These are phyloP conservation scores for Mediolabrus comicus DNA, from an alignment of 108 stramenopile genomes.

Conservation along the genomic window DNA sequence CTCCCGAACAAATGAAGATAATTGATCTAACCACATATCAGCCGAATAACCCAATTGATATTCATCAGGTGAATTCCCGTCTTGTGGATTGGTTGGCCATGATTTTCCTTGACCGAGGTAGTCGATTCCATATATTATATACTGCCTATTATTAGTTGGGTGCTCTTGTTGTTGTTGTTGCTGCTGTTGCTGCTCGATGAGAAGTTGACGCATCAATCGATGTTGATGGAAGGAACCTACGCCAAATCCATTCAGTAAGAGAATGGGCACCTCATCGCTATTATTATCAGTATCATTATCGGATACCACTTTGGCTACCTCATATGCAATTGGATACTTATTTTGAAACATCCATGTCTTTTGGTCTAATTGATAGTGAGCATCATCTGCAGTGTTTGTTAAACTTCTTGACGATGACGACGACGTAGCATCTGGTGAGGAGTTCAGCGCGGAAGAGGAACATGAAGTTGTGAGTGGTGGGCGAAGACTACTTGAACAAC, in stretches of 20 bases:
- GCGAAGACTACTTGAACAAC: neutral
- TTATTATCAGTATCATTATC: neutral
- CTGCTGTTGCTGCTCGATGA: conserved; percentile 3
- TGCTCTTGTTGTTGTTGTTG: conserved; percentile 4
- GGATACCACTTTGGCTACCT: conserved; percentile 1
- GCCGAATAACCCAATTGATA: conserved; percentile 63
- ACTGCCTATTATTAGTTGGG: conserved; percentile 4
- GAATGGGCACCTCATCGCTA: neutral
- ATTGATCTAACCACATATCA: conserved; percentile 75
- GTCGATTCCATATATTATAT: conserved; percentile 68
- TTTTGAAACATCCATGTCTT: conserved; percentile 33
- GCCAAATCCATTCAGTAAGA: conserved; percentile 76
- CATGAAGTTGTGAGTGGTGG: neutral
- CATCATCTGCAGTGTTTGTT: neutral
- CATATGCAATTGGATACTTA: conserved; percentile 34
- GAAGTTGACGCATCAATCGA: conserved; percentile 60
- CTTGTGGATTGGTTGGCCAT: conserved; percentile 77
- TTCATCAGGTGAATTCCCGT: conserved; percentile 63
- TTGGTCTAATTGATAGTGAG: conserved; percentile 7
- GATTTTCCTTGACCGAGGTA: conserved; percentile 86
- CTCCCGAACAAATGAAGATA: conserved; percentile 57
- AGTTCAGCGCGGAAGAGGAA: too few species aligned
- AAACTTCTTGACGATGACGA: neutral
- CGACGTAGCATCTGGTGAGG: too few species aligned
- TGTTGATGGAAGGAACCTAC: conserved; percentile 89